Base-by-base conservation (phyloP, 2,329 filamentous ascomycete genomes). In the Nemania sp. region DNA sequence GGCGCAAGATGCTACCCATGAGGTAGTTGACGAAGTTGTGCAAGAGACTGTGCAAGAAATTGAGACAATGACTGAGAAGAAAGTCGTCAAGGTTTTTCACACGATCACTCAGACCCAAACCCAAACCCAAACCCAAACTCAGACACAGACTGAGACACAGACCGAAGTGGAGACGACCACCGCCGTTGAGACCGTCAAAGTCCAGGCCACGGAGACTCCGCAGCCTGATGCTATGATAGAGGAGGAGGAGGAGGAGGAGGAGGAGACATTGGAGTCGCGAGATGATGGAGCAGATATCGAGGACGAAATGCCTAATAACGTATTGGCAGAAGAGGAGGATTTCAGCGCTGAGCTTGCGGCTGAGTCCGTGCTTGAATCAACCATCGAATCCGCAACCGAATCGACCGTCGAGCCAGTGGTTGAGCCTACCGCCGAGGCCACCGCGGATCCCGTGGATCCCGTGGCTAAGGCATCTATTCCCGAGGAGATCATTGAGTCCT, bases 81-180 rank as follows among this genome's bases (percentile, higher is more conserved):
- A 52, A n/a, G 47, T 61, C 12, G 59, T 63, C 7, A 52, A 46
- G 23, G 48, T 62, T n/a, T 24, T 61, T 12, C 56, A 70, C 49
- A 60, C 61, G 1, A 54, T 64, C 2, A 62, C 60, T 2, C 62
- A 69, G 45, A 66, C 62, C 0, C 60, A 69, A 11, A 68, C 61
- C 15, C 57, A 67, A 1, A 61, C 57, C 5, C 62, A 70, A 42
- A 64, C 61, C 0, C 57, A 69, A 7, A 66, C 28, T 4, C 9
- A 67, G 4, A 60, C 57, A 8, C 61, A 70, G 44, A 66, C 59
- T 0, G 59, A 70, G 9, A 67, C 59, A 12, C 64, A 71, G 41
- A 65, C 61, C 1, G 61, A 68, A 14, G 65, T 62, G 15, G 60
- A 67, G 41, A 66, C 1, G 54, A 69, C 60, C 60, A 71, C 60